Base-by-base conservation (phyloP, 78 protist genomes). In the Dictyostelium intermedium region DNA sequence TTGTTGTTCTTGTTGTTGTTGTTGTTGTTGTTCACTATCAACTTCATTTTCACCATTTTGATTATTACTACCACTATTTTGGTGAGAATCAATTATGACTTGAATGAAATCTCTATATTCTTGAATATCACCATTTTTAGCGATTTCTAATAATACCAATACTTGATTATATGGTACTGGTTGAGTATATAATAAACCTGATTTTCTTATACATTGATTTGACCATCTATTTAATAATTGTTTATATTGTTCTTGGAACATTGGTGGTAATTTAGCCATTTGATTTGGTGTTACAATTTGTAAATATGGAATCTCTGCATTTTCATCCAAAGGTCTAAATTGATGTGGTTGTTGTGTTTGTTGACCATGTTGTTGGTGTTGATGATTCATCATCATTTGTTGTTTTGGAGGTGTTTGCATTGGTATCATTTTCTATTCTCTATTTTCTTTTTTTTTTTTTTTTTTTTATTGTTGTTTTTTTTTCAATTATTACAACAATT, bases 221-320 rank as follows among this genome's bases (percentile, higher is more conserved):
- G 91, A 43, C 47, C 79, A 85, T 74, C 73, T 85, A n/a, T 85
- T 82, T 13, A 85, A 73, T 3, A 85, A 41, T 11, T n/a, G 18
- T 78, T 66, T 73, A 73, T 85, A 85, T 35, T 85, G 91, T 14
- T 85, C 83, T 53, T 23, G n/a, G n/a, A 73, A 47, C 63, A 70
- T 69, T n/a, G 11, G 61, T 47, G 91, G 91, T 23, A 78, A 27
- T 34, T 9, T 45, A 25, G 0, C 20, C 74, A 74, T 39, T 32
- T 69, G 45, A 16, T 30, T 45, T 73, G 91, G 91, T 74, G 91
- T 85, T n/a, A 74, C 72, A 35, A 85, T 85, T 69, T 85, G 82
- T 23, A 85, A 39, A 34, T 25, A 50, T 70, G 82, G 91, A 20
- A 85, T 47, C 5, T 77, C 82, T 41, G 30, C 60, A 41, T 77